Evolutionary conservation across 2,329 filamentous ascomycete species (phyloP).

Genomic region (Triangularia verruculosa): DNA sequence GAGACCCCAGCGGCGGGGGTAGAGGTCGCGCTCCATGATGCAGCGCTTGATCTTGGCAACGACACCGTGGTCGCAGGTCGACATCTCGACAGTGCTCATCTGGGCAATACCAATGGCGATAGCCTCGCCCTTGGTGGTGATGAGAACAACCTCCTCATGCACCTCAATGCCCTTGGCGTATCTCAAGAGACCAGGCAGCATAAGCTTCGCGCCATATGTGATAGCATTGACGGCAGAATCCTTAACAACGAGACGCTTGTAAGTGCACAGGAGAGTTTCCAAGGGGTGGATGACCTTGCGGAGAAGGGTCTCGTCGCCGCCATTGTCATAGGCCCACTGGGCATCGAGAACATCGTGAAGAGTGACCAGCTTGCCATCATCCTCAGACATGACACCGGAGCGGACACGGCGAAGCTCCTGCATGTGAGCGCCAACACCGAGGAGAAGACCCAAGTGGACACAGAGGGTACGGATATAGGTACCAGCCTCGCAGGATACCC

Average conservation of each 20-base stretch:
- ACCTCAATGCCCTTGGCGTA: slow-evolving; percentile 92
- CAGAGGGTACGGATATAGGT: slow-evolving; percentile 99
- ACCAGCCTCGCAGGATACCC: slow-evolving; percentile 97
- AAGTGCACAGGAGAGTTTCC: slow-evolving; percentile 85
- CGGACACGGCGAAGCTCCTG: slow-evolving; percentile 31
- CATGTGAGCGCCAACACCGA: slow-evolving; percentile 70
- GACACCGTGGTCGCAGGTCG: slow-evolving; percentile 94
- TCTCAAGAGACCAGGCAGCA: slow-evolving; percentile 92
- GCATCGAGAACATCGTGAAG: slow-evolving; percentile 94
- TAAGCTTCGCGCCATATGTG: slow-evolving; percentile 97
- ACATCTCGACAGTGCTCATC: slow-evolving; percentile 97
- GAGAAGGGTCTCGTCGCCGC: slow-evolving; percentile 88
- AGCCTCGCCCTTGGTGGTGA: slow-evolving; percentile 98
- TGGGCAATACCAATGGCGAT: slow-evolving; percentile 94
- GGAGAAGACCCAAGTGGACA: slow-evolving; percentile 77
- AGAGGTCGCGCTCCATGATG: slow-evolving; percentile 99
- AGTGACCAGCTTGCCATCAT: slow-evolving; percentile 50
- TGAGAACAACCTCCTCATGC: slow-evolving; percentile 93
- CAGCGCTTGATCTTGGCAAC: slow-evolving; percentile 99
- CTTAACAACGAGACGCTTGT: slow-evolving; percentile 98
- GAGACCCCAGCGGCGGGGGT: slow-evolving; percentile 94
- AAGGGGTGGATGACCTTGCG: slow-evolving; percentile 88
- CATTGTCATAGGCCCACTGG: slow-evolving; percentile 95
- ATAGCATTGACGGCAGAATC: slow-evolving; percentile 95
- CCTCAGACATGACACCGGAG: slow-evolving; percentile 29